phyloP scores from a whole-genome alignment of 768 basidiomycete genomes.

The Rhodotorula babjevae region DNA sequence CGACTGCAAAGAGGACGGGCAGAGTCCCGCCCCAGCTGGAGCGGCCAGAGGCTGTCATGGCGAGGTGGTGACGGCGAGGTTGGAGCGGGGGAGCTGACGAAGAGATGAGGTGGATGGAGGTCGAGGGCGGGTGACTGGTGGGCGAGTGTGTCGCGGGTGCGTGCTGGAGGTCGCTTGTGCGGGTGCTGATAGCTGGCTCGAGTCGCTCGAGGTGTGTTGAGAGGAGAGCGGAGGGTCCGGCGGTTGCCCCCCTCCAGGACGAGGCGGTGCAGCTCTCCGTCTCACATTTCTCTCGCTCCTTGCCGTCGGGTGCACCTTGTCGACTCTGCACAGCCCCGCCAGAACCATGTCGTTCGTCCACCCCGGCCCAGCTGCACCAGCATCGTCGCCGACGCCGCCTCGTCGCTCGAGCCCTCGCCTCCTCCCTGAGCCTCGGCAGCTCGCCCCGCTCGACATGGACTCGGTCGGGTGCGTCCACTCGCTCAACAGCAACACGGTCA shows the following conservation, averaged over 20 bases:
- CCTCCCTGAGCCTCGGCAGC: neutral
- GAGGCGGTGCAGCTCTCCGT: neutral
- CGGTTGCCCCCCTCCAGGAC: neutral
- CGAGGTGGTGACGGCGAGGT: neutral
- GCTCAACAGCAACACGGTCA: neutral
- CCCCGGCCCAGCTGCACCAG: too few species aligned
- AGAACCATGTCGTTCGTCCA: too few species aligned
- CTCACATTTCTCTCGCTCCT: too few species aligned
- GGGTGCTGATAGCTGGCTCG: too few species aligned
- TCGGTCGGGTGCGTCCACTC: neutral
- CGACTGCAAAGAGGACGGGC: constrained; percentile 1
- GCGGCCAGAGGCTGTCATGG: neutral
- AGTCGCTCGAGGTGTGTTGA: neutral
- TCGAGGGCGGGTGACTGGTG: neutral
- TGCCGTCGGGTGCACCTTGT: too few species aligned
- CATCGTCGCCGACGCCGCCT: too few species aligned
- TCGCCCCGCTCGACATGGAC: neutral
- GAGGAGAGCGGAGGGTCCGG: too few species aligned
- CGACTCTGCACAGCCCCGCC: too few species aligned
- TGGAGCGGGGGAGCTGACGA: neutral
- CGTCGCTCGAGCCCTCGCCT: too few species aligned
- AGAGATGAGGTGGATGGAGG: neutral
- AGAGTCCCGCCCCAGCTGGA: neutral
- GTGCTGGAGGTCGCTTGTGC: neutral
- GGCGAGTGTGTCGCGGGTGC: too few species aligned